A percentile compares a stretch with the other conserved stretches of the same genome.
These are phyloP conservation scores for Amylocystis lapponica DNA, from an alignment of 768 basidiomycete species.

Conservation along the genomic window DNA sequence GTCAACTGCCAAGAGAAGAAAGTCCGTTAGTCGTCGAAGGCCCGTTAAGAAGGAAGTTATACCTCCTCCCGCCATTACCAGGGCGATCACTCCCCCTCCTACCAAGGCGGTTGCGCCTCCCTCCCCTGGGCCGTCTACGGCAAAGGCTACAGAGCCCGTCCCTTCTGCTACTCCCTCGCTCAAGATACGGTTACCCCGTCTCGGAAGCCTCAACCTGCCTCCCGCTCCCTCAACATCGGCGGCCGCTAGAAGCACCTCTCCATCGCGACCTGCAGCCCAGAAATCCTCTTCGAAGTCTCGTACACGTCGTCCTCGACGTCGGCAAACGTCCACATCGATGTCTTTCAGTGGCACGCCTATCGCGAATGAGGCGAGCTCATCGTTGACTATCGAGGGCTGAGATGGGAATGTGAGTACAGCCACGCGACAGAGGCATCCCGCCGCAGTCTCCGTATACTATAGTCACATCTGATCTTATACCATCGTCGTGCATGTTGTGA, in stretches of 20 bases:
- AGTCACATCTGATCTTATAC: no score
- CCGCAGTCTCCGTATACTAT: no score
- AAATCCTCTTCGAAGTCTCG: constrained; percentile 1
- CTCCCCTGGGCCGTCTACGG: constrained; percentile 17
- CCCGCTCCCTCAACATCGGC: constrained; percentile 5
- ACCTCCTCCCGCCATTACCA: no score
- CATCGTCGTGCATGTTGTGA: no score
- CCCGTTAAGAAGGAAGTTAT: no score
- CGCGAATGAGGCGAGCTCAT: constrained; percentile 14
- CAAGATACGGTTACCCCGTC: constrained; percentile 25
- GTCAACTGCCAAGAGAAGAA: no score
- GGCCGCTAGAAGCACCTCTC: constrained; percentile 4
- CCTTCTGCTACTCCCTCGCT: constrained; percentile 22
- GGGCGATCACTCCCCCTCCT: background rate
- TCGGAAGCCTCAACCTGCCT: constrained; percentile 13
- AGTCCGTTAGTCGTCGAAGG: no score
- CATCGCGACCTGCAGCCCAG: constrained; percentile 7
- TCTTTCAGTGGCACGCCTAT: constrained; percentile 15
- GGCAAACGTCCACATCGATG: constrained; percentile 15
- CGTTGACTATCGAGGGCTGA: no score
- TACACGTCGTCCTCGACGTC: constrained; percentile 16
- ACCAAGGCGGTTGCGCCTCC: constrained; percentile 1
- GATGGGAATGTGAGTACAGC: no score
- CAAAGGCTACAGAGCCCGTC: constrained; percentile 9
- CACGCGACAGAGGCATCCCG: no score